Evolutionary conservation across 108 stramenopile species (phyloP).

Genomic region (Cyclotella distinguenda): DNA sequence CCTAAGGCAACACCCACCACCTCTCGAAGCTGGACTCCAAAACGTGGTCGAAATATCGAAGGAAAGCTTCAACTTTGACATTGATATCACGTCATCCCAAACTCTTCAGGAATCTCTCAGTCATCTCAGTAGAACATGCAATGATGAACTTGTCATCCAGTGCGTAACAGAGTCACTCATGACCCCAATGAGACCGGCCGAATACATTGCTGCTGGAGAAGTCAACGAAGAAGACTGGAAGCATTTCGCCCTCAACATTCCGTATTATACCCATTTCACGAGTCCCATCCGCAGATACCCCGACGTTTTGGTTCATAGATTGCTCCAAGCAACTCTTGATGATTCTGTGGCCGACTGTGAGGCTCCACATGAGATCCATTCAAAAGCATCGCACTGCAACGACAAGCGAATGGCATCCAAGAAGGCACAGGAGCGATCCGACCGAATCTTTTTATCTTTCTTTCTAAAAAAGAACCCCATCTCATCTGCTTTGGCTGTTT

Average conservation of each 20-base stretch:
- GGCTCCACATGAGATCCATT: slow-evolving; percentile 50
- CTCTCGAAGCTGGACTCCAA: slow-evolving; percentile 61
- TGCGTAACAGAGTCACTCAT: slow-evolving; percentile 85
- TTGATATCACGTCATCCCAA: slow-evolving; percentile 64
- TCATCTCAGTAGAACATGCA: slow-evolving; percentile 62
- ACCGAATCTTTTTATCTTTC: slow-evolving; percentile 83
- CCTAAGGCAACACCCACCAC: slow-evolving; percentile 75
- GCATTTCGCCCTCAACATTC: slow-evolving; percentile 95
- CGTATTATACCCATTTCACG: slow-evolving; percentile 98
- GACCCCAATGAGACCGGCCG: slow-evolving; percentile 89
- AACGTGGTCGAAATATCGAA: slow-evolving; percentile 67
- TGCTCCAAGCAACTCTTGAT: slow-evolving; percentile 89
- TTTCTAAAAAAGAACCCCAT: slow-evolving; percentile 72
- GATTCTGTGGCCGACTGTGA: slow-evolving; percentile 64
- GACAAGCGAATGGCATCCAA: slow-evolving; percentile 87
- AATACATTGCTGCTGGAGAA: slow-evolving; percentile 87
- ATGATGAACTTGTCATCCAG: slow-evolving; percentile 72
- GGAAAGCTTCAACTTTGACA: slow-evolving; percentile 57
- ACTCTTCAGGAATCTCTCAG: slow-evolving; percentile 81
- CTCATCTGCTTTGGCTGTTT: slow-evolving; percentile 60
- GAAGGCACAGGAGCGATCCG: slow-evolving; percentile 87
- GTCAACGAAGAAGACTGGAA: slow-evolving; percentile 62
- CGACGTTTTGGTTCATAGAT: slow-evolving; percentile 92
- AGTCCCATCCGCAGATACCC: slow-evolving; percentile 94
- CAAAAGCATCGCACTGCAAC: slow-evolving; percentile 77